Percentiles rank a stretch among this genome's conserved stretches.
Evolutionary conservation across 2,329 filamentous ascomycete genomes (phyloP).

Genomic region (Aspergillus pseudonomiae): DNA sequence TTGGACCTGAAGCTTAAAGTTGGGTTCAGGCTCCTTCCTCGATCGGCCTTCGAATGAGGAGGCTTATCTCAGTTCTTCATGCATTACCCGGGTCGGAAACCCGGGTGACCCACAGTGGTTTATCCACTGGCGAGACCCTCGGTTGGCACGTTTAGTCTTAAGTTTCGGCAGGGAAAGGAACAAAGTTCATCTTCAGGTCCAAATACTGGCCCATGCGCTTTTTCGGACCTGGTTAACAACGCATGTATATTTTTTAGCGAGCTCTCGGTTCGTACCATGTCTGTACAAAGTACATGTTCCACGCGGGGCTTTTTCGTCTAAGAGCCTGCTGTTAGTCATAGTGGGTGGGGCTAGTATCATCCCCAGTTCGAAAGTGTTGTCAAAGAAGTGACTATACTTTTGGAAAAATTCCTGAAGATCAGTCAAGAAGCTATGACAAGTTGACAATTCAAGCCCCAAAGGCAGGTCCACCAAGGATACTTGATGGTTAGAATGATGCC

Average conservation of each 20-base stretch:
- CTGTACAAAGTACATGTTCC: too few species aligned
- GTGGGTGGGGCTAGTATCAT: too few species aligned
- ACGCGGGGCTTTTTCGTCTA: too few species aligned
- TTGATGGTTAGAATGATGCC: not conserved
- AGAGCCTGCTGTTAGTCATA: too few species aligned
- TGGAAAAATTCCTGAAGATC: not conserved
- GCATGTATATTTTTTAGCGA: too few species aligned
- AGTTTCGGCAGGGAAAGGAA: not conserved
- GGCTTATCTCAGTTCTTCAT: not conserved
- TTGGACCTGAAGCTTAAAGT: not conserved
- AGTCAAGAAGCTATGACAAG: not conserved
- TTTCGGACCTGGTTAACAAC: not conserved
- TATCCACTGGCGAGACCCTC: not conserved
- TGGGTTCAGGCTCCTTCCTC: not conserved
- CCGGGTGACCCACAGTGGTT: not conserved
- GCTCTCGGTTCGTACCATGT: too few species aligned
- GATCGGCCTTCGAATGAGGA: not conserved
- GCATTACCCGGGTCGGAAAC: not conserved
- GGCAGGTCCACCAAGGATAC: not conserved
- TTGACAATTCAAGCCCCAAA: not conserved
- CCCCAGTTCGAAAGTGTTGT: not conserved
- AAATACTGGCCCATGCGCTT: not conserved
- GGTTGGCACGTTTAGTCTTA: not conserved
- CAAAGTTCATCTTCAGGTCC: not conserved
- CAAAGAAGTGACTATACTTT: not conserved